These are phyloP conservation scores for Uromyces viciae-fabae DNA, from an alignment of 1,284 basidiomycete genomes.

Conservation along the genomic window DNA sequence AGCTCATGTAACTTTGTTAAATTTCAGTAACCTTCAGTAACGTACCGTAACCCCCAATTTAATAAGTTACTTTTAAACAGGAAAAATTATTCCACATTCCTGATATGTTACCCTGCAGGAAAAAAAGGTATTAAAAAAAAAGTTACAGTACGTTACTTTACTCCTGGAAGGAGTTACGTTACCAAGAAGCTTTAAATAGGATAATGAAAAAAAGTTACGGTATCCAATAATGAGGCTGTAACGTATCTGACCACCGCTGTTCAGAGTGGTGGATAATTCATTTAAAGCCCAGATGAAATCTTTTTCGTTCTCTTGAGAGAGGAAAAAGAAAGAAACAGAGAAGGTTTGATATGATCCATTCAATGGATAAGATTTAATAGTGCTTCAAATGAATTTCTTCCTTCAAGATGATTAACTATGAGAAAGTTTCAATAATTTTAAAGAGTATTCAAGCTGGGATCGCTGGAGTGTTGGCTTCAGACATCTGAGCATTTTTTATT, in stretches of 20 bases:
- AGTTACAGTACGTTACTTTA: constrained; percentile 17
- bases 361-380: not conserved
- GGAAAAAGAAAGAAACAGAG: no score
- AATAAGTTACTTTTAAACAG: constrained; percentile 1
- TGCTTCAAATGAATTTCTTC: no score
- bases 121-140: not conserved
- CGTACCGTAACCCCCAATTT: not conserved
- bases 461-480: no score
- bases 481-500: no score
- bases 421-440: no score
- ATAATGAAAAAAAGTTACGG: not conserved
- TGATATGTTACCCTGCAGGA: not conserved
- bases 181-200: not conserved
- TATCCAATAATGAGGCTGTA: not conserved
- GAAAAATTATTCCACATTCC: not conserved
- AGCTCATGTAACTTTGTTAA: no score
- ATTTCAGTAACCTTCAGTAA: not conserved
- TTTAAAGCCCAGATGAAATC: no score
- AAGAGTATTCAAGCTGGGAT: no score
- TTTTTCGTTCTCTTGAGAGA: no score
- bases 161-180: not conserved
- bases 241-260: not conserved
- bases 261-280: no score
- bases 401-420: no score
- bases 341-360: not conserved